phyloP scores from a whole-genome alignment of 495 filamentous ascomycete species.

The Penicillium dipodomyicola region DNA sequence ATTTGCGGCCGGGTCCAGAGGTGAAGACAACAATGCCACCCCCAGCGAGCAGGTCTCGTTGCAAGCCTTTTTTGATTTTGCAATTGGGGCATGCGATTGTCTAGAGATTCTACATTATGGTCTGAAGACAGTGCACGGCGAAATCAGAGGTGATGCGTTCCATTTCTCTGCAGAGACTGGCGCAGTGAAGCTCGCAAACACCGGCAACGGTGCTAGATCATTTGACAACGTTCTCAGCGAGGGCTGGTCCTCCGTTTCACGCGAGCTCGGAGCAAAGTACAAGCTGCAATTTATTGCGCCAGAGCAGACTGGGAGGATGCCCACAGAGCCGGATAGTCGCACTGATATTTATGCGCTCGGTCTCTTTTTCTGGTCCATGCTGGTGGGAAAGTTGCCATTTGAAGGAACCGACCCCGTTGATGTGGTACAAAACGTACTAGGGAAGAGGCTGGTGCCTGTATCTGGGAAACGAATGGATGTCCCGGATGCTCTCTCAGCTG shows the following conservation, averaged over 20 bases:
- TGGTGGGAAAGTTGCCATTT: slow-evolving; percentile 75
- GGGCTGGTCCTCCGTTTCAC: slow-evolving; percentile 77
- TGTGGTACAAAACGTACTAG: slow-evolving; percentile 82
- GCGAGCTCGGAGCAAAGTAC: slow-evolving; percentile 75
- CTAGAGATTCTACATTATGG: slow-evolving; percentile 84
- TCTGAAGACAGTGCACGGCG: slow-evolving; percentile 77
- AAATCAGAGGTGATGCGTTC: slow-evolving; percentile 84
- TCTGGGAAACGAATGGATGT: slow-evolving; percentile 73
- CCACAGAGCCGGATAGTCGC: slow-evolving; percentile 81
- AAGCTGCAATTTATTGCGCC: slow-evolving; percentile 87
- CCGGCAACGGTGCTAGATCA: slow-evolving; percentile 77
- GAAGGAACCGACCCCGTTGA: slow-evolving; percentile 76
- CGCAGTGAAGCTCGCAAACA: slow-evolving; percentile 73
- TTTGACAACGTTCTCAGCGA: slow-evolving; percentile 86
- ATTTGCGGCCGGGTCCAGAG: slow-evolving; percentile 52
- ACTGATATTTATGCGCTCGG: slow-evolving; percentile 91
- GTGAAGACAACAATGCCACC: slow-evolving; percentile 48
- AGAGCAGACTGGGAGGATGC: slow-evolving; percentile 87
- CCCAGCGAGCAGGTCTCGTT: slow-evolving; percentile 63
- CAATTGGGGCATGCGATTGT: slow-evolving; percentile 80
- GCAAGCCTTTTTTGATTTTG: slow-evolving; percentile 78
- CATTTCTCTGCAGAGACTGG: slow-evolving; percentile 69
- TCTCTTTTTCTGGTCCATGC: slow-evolving; percentile 79
- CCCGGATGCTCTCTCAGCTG: slow-evolving; percentile 72
- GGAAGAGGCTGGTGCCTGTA: slow-evolving; percentile 68